Conservation (phyloP, 139 green algal species). For the Chlamydomonas schloesseri region DNA sequence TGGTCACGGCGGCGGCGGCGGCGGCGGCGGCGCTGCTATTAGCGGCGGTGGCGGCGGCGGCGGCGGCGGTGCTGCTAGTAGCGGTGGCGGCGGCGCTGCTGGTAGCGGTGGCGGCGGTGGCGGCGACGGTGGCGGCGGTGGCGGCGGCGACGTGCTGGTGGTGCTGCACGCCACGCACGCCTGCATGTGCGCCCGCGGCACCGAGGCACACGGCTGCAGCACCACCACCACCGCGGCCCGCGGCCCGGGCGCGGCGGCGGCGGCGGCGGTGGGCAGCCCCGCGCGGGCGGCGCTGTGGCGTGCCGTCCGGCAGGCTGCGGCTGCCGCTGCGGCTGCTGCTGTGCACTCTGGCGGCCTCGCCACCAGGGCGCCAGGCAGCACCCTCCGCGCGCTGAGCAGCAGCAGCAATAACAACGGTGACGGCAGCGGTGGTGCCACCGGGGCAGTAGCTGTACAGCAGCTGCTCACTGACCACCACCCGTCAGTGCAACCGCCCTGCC, state of each 20-base stretch:
- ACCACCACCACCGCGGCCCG: slow-evolving; percentile 69
- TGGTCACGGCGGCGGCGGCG: no score
- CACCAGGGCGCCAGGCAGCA: no score
- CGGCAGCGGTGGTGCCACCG: no score
- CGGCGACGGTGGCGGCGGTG: background rate
- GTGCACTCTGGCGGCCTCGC: no score
- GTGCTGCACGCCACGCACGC: slow-evolving; percentile 81
- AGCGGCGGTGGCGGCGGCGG: no score
- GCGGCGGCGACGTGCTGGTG: slow-evolving; percentile 68
- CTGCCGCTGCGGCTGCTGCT: no score
- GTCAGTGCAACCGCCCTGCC: no score
- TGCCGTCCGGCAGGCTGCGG: background rate
- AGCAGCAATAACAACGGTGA: no score
- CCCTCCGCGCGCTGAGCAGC: background rate
- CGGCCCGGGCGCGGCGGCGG: slow-evolving; percentile 27
- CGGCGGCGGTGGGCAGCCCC: background rate
- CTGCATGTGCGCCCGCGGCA: slow-evolving; percentile 91
- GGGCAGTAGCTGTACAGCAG: no score
- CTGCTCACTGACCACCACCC: no score
- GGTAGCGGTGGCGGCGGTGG: background rate
- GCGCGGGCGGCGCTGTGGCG: background rate
- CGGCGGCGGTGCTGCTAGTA: background rate
- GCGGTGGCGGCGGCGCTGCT: background rate
- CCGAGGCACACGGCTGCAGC: slow-evolving; percentile 74
- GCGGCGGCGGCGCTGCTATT: no score